These are phyloP conservation scores for Claviceps citrina DNA, from an alignment of 2,329 filamentous ascomycete genomes.

Conservation along the genomic window DNA sequence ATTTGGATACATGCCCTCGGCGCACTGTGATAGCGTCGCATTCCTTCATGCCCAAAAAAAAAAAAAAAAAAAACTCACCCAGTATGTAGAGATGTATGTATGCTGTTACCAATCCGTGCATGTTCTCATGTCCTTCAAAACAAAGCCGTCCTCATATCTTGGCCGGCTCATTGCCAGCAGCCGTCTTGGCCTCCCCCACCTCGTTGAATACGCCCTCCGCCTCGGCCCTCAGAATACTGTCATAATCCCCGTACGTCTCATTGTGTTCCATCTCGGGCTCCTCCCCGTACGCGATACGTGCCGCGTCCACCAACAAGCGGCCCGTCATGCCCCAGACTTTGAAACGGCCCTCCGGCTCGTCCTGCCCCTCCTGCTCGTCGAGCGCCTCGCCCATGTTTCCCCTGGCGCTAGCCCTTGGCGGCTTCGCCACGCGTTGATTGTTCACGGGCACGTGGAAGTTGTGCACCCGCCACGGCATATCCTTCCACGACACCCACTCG, in stretches of 20 bases:
- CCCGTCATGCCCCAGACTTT: conserved; percentile 94
- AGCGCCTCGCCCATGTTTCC: conserved; percentile 27
- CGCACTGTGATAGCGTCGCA: no score
- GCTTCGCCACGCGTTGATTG: conserved; percentile 52
- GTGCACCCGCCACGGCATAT: conserved; percentile 68
- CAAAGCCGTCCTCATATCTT: conserved; percentile 17
- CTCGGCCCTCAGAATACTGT: conserved; percentile 31
- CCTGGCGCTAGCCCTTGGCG: conserved; percentile 28
- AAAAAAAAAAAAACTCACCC: no score
- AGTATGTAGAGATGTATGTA: no score
- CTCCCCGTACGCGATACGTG: conserved; percentile 65
- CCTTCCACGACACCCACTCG: conserved; percentile 65
- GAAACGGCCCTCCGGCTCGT: conserved; percentile 44
- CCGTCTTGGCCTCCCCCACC: conserved; percentile 13
- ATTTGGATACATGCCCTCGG: no score
- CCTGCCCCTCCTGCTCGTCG: conserved; percentile 34
- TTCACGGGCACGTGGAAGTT: conserved; percentile 80
- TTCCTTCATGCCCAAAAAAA: no score
- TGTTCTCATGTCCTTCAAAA: no score
- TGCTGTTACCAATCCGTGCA: no score
- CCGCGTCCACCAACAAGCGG: conserved; percentile 74
- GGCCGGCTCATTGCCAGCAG: conserved; percentile 15
- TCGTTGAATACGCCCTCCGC: conserved; percentile 33
- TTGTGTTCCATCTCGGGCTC: conserved; percentile 72
- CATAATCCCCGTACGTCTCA: conserved; percentile 35